Base-by-base conservation (phyloP, 1,139 yeast genomes). In the Yamadazyma blattariae region DNA sequence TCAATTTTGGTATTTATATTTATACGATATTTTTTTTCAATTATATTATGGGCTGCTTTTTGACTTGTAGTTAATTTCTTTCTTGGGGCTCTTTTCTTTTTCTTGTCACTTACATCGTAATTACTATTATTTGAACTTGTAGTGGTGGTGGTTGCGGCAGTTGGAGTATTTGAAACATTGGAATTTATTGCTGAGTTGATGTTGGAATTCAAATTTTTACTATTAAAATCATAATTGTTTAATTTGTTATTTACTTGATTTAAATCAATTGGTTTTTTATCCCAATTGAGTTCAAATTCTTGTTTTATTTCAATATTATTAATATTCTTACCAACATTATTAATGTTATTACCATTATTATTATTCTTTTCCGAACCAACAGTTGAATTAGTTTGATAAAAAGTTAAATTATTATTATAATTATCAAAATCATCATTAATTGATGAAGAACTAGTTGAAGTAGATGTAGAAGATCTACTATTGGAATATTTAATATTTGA, bases 1-100 rank as follows among this genome's bases (percentile, higher is more conserved):
- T 83, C 83, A 40, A 82, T 82, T 56, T 81, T 82, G 14, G 84
- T 78, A 54, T 82, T 82, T 50, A 82, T 82, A 54, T 81, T 82
- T 39, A 81, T 80, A 53, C 90, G 64, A 56, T 82, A 82, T 45
- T 80, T 75, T 53, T 82, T 80, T 51, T 77, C 88, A 43, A 81
- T 80, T 52, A 77, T 76, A 56, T 80, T 80, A 51, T 82, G 89
- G 0, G 87, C 87, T 49, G 78, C 79, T 46, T 81, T 79, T 57
- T 82, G 88, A 42, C 73, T 69, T 6, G 70, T 66, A 3, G 83
- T 77, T 38, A 78, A 57, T 54, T 79, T 71, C 58, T 77, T 77
- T 50, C 83, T 62, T 34, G 79, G 72, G 2, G 76, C 71, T 48
- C 78, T 64, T 52, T 64, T 73, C 56, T 40, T 40, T 16, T 44